Conservation (phyloP, 2,329 filamentous ascomycete species). For the Penicillium sp. region DNA sequence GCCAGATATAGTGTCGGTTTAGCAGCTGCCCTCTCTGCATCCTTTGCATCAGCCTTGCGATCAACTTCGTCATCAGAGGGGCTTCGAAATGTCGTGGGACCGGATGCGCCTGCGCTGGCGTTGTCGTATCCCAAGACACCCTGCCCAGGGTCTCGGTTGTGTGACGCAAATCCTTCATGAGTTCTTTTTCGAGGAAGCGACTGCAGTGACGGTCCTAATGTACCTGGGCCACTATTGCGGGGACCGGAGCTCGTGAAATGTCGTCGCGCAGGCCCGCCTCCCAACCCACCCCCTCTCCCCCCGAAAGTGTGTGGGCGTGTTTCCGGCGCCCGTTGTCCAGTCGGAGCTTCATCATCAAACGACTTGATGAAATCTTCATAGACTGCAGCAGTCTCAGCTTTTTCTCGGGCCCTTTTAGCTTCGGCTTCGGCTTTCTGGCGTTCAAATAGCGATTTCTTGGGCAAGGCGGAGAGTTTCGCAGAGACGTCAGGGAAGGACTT, state of each 20-base stretch:
- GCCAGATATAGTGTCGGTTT: constrained; percentile 53
- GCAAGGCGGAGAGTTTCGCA: constrained; percentile 70
- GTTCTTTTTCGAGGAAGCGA: constrained; percentile 41
- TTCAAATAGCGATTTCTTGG: constrained; percentile 83
- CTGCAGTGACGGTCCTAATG: constrained; percentile 41
- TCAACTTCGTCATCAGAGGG: constrained; percentile 44
- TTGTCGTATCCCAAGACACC: constrained; percentile 42
- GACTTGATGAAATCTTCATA: constrained; percentile 83
- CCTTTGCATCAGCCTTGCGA: constrained; percentile 35
- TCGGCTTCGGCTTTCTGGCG: constrained; percentile 83
- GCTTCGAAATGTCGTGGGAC: constrained; percentile 37
- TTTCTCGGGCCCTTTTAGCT: constrained; percentile 76
- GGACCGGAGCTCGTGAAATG: constrained; percentile 52
- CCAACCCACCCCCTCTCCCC: constrained; percentile 32
- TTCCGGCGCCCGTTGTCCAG: constrained; percentile 17
- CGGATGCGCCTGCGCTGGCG: constrained; percentile 23
- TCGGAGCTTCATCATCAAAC: constrained; percentile 43
- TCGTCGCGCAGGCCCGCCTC: constrained; percentile 49
- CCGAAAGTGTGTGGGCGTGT: constrained; percentile 25
- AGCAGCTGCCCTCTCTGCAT: constrained; percentile 45
- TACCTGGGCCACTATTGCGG: constrained; percentile 47
- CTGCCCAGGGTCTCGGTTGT: constrained; percentile 38
- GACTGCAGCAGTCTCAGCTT: constrained; percentile 78
- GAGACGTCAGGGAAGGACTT: constrained; percentile 63
- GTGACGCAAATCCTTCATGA: constrained; percentile 38